These are phyloP conservation scores for Sarocladium strictum DNA, from an alignment of 2,329 filamentous ascomycete species.

Conservation along the genomic window DNA sequence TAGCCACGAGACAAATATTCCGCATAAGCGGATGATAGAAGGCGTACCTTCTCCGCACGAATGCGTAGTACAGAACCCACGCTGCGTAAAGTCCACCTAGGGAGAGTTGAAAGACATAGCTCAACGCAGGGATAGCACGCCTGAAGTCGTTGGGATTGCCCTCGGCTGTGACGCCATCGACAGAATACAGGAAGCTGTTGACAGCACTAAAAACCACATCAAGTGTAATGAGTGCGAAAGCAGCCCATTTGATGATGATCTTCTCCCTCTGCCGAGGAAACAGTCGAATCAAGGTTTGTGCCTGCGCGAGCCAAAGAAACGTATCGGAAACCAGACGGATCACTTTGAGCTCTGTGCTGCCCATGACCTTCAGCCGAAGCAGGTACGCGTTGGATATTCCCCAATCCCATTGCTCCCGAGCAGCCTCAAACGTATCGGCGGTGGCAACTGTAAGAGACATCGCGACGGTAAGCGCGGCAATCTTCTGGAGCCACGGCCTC, in stretches of 20 bases:
- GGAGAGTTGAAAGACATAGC: slow-evolving; percentile 83
- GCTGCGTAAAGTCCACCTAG: slow-evolving; percentile 84
- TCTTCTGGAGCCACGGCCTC: slow-evolving; percentile 87
- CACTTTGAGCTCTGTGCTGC: slow-evolving; percentile 78
- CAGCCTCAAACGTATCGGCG: slow-evolving; percentile 81
- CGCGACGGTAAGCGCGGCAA: slow-evolving; percentile 65
- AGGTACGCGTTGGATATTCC: slow-evolving; percentile 74
- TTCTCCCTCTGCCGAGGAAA: slow-evolving; percentile 97
- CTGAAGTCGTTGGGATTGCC: slow-evolving; percentile 70
- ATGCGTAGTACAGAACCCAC: slow-evolving; percentile 87
- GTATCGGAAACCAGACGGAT: slow-evolving; percentile 92
- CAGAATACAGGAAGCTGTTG: slow-evolving; percentile 68
- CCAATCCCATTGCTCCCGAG: slow-evolving; percentile 70
- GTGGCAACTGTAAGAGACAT: slow-evolving; percentile 92
- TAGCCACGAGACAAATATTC: slow-evolving; percentile 76
- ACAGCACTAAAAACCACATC: slow-evolving; percentile 88
- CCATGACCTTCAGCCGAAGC: slow-evolving; percentile 74
- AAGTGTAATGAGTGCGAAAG: slow-evolving; percentile 85
- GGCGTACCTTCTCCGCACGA: slow-evolving; percentile 87
- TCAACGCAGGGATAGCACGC: slow-evolving; percentile 84
- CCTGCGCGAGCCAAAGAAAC: slow-evolving; percentile 95
- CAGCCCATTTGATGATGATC: slow-evolving; percentile 97
- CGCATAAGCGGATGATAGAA: slow-evolving; percentile 89
- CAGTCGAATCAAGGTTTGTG: slow-evolving; percentile 89
- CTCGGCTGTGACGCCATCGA: slow-evolving; percentile 44